Evolutionary conservation across 225 moss, liverwort and hornwort species (phyloP).

Genomic region (Asterella californica): DNA sequence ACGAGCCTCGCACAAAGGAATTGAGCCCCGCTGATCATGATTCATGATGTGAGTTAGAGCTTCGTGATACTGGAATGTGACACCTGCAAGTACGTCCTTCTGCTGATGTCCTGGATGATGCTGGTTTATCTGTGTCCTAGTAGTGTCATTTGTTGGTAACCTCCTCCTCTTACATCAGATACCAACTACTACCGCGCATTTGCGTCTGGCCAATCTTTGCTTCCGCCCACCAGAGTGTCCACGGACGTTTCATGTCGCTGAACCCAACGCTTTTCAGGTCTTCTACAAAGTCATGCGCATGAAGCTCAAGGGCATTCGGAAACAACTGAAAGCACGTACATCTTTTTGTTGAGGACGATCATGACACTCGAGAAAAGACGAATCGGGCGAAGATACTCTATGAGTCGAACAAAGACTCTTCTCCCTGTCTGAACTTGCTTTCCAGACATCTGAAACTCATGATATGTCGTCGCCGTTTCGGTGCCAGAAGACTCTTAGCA

Average conservation of each 20-base stretch:
- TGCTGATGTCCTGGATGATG: neutral
- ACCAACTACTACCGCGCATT: neutral
- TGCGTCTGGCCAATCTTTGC: neutral
- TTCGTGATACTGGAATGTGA: neutral
- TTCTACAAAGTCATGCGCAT: neutral
- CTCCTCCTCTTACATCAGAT: neutral
- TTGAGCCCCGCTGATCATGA: neutral
- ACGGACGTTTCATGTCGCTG: neutral
- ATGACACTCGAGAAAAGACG: neutral
- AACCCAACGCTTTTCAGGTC: neutral
- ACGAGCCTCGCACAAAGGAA: neutral
- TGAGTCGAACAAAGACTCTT: too few species aligned
- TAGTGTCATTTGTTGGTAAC: neutral
- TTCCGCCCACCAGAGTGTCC: neutral
- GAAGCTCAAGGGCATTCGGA: neutral
- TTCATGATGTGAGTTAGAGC: neutral
- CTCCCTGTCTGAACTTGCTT: too few species aligned
- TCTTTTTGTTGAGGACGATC: neutral
- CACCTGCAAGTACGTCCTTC: neutral
- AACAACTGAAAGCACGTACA: conserved; percentile 1
- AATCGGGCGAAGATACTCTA: too few species aligned
- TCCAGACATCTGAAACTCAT: too few species aligned
- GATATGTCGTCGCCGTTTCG: too few species aligned
- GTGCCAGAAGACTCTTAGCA: too few species aligned
- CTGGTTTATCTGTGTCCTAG: neutral